These are phyloP conservation scores for Salix viminalis DNA, from an alignment of 345 rosid genomes.

Conservation along the genomic window DNA sequence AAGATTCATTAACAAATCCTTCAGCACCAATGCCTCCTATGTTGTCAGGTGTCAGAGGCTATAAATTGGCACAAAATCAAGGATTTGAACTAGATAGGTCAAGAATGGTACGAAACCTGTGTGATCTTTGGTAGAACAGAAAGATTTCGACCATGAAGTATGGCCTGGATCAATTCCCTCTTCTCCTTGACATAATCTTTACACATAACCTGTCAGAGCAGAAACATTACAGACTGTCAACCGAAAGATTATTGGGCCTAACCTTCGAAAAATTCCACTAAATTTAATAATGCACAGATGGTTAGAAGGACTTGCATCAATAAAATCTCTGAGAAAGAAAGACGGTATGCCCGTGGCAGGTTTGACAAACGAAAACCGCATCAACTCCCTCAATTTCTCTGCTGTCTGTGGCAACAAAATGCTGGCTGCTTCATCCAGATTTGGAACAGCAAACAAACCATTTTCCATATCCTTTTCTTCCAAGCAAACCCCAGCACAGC, in stretches of 20 bases:
- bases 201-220: constrained; percentile 31
- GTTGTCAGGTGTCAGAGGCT: too few species aligned
- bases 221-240: not conserved
- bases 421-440: constrained; percentile 57
- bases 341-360: constrained; percentile 25
- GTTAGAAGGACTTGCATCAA: constrained; percentile 15
- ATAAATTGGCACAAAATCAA: not conserved
- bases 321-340: constrained; percentile 30
- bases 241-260: not conserved
- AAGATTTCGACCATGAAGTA: constrained; percentile 25
- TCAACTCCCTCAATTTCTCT: constrained; percentile 54
- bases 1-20: not conserved
- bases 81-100: too few species aligned
- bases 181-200: constrained; percentile 27
- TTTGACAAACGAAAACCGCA: constrained; percentile 54
- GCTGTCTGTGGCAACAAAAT: constrained; percentile 71
- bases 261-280: not conserved
- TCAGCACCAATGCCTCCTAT: not conserved
- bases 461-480: constrained; percentile 67
- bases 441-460: constrained; percentile 56
- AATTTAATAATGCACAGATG: not conserved
- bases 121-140: constrained; percentile 28
- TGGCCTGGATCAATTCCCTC: constrained; percentile 28
- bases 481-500: constrained; percentile 70
- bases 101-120: constrained; percentile 15